A percentile compares a stretch with the other conserved stretches of the same genome.
phyloP scores from a whole-genome alignment of 129 eudicot genomes.

The Erigeron canadensis region DNA sequence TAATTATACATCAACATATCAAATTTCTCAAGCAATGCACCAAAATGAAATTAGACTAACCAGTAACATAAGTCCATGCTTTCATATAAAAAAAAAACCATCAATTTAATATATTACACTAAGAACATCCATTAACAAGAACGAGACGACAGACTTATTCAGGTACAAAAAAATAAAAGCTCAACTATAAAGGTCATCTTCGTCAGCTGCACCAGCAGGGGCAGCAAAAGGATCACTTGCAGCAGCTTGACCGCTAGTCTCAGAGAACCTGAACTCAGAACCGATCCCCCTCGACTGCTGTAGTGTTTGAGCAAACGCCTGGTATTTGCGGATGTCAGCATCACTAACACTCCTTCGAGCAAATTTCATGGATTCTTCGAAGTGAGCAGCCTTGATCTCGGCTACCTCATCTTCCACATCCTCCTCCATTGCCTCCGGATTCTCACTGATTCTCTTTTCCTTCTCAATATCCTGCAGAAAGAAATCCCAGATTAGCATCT shows the following conservation, averaged over 20 bases:
- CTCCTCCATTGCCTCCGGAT: conserved; percentile 80
- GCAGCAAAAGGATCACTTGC: conserved; percentile 70
- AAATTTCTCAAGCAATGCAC: too few species aligned
- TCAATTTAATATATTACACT: not conserved
- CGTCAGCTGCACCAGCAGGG: conserved; percentile 81
- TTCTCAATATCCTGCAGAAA: conserved; percentile 63
- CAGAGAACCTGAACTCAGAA: conserved; percentile 64
- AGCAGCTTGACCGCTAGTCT: conserved; percentile 39
- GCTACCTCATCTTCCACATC: conserved; percentile 70
- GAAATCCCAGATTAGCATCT: not conserved
- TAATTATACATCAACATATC: too few species aligned
- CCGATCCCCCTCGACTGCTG: conserved; percentile 83
- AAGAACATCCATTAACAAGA: not conserved
- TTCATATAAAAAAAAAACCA: not conserved
- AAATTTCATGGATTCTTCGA: conserved; percentile 92
- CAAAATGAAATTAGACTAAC: too few species aligned
- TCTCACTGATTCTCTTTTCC: conserved; percentile 60
- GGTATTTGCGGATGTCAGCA: conserved; percentile 85
- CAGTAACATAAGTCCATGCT: too few species aligned
- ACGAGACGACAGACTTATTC: not conserved
- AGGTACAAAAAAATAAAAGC: not conserved
- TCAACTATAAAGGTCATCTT: conserved; percentile 89
- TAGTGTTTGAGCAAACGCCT: conserved; percentile 72
- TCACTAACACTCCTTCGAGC: conserved; percentile 97
- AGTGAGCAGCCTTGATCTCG: conserved; percentile 68